Percentiles rank a stretch among this genome's conserved stretches.
Conservation (phyloP, 192 early-diverging fungal genomes). For the Chytriomyces confervae region DNA sequence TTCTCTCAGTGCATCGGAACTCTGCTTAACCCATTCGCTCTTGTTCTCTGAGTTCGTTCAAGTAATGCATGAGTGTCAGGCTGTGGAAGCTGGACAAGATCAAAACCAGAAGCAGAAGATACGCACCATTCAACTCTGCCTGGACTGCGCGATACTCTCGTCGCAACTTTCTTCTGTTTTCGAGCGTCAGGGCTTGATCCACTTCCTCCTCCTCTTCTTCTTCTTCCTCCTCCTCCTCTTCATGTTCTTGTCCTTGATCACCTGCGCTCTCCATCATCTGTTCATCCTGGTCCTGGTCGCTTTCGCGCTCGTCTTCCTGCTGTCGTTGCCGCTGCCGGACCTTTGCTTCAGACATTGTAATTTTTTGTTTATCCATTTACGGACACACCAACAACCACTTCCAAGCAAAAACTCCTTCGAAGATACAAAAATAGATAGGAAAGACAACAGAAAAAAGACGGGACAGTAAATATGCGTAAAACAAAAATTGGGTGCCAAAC, state of each 20-base stretch:
- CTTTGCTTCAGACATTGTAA: too few relatives aligned
- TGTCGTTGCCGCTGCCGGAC: neutral
- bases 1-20: constrained; percentile 11
- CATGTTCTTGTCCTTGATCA: constrained; percentile 1
- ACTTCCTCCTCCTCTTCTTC: neutral
- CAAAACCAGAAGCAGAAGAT: neutral
- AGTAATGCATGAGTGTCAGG: neutral
- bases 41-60: neutral
- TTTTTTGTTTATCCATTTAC: too few relatives aligned
- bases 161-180: constrained; percentile 14
- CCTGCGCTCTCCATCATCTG: neutral
- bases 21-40: constrained; percentile 14
- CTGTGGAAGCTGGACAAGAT: neutral
- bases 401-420: too few relatives aligned
- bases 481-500: too few relatives aligned
- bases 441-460: too few relatives aligned
- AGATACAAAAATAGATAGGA: too few relatives aligned
- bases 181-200: constrained; percentile 10
- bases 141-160: constrained; percentile 27
- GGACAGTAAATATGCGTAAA: too few relatives aligned
- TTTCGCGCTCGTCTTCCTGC: neutral
- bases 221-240: constrained; percentile 4
- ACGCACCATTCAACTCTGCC: constrained; percentile 16
- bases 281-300: neutral
- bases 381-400: too few relatives aligned